phyloP scores from a whole-genome alignment of 202 grass and related monocot genomes.

The Zizania palustris region DNA sequence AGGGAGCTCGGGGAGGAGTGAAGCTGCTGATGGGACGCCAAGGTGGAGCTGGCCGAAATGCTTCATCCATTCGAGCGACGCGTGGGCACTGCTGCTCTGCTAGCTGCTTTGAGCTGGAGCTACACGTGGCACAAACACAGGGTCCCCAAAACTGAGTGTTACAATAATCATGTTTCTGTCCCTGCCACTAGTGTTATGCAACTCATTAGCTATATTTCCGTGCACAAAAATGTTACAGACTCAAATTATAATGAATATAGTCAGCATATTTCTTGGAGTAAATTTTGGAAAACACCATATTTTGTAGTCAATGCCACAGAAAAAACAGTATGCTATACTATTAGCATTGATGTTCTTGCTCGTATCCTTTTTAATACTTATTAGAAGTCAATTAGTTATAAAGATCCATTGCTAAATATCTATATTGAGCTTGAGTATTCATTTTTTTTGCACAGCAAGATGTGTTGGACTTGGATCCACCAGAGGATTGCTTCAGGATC shows the following conservation, averaged over 20 bases:
- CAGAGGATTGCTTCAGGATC: slow-evolving; percentile 98
- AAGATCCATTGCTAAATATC: background rate
- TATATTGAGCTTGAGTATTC: slow-evolving; percentile 12
- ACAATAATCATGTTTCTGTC: background rate
- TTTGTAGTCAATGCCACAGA: background rate
- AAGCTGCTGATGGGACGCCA: no score
- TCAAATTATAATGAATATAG: slow-evolving; percentile 28
- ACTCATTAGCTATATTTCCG: background rate
- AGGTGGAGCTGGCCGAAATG: no score
- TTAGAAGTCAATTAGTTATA: slow-evolving; percentile 27
- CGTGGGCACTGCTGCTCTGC: no score
- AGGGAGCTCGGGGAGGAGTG: no score
- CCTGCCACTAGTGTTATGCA: background rate
- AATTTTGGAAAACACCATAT: background rate
- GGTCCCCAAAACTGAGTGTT: no score
- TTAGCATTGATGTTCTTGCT: background rate
- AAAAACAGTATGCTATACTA: background rate
- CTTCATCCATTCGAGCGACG: no score
- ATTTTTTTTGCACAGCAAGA: slow-evolving; percentile 69
- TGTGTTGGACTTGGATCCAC: slow-evolving; percentile 66
- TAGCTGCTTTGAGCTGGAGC: no score
- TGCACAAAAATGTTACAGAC: slow-evolving; percentile 16
- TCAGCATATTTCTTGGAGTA: background rate
- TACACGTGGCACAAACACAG: no score
- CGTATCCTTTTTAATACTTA: slow-evolving; percentile 9